Base-by-base conservation (phyloP, 768 basidiomycete species). In the Dioszegia aurantiaca region DNA sequence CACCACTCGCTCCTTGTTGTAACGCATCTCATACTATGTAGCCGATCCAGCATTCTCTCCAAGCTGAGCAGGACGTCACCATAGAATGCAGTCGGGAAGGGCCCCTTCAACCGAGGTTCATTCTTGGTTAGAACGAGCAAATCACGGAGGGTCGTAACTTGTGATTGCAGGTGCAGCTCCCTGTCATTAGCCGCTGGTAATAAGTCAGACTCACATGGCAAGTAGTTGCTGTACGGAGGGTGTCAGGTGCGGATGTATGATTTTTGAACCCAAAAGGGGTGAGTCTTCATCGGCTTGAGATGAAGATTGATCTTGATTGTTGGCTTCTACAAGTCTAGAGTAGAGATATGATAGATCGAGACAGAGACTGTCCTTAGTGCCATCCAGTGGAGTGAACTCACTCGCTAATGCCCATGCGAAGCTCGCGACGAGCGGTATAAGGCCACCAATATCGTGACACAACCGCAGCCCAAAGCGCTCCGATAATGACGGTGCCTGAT, bases 21-120 rank as follows among this genome's bases (percentile, higher is more conserved):
- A n/a, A 97, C 93, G 73, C 90, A 93, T 27, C 93, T 84, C 88
- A 98, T 95, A 64, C 89, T 89, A 74, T 98, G 95, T 56, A 99
- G 77, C 70, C 72, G 51, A 57, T 78, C 76, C 27, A 86, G 84
- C 64, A 77, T 73, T 21, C 72, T 63, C 52, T 76, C 75, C 31
- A 74, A 78, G 16, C 69, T 67, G 4, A 74, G 53, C 39, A 80
- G 56, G 5, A 79, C 69, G 28, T 69, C 63, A 12, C 89, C 86
- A 68, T 98, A 99, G 9, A 92, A 79, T 46, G 83, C 77, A 16
- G 89, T 83, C 1, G 94, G 94, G 78, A 97, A 98, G 0, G 93
- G 91, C 0, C 95, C 95, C 73, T 98, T 99, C 57, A 97, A 76
- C 28, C 95, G 86, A 5, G 93, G 93, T 69, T 99, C 95, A 69